Evolutionary conservation across 2,329 filamentous ascomycete species (phyloP).

Genomic region (Mariannaea sp.): DNA sequence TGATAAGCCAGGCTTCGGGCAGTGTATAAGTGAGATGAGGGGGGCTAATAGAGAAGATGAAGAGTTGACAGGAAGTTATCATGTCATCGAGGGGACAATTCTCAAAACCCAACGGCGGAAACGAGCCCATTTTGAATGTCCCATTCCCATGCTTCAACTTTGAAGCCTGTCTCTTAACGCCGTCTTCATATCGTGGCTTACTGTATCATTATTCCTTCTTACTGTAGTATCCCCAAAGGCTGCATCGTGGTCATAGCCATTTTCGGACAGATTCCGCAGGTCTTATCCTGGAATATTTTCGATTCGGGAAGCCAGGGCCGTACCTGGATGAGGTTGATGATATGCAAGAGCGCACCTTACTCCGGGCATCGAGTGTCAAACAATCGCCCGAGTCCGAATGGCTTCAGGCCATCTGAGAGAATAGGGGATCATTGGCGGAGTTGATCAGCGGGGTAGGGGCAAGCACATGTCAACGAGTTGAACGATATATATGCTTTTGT

Average conservation of each 20-base stretch:
- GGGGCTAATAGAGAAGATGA: conserved; percentile 2
- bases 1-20: background rate
- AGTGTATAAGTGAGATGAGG: conserved; percentile 5
- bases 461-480: conserved; percentile 25
- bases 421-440: conserved; percentile 26
- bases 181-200: background rate
- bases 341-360: conserved; percentile 1
- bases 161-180: background rate
- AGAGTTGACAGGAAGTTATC: conserved; percentile 6
- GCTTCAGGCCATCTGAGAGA: conserved; percentile 9
- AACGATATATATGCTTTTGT: background rate
- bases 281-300: conserved; percentile 15
- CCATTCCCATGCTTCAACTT: background rate
- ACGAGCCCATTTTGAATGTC: conserved; percentile 30
- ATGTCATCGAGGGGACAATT: too few species aligned
- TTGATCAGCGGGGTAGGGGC: conserved; percentile 12
- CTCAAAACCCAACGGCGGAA: conserved; percentile 15
- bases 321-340: conserved; percentile 12
- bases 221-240: background rate
- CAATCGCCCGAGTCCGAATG: conserved; percentile 22
- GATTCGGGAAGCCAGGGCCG: conserved; percentile 34
- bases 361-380: conserved; percentile 27
- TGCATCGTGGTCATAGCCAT: background rate
- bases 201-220: conserved; percentile 3
- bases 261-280: conserved; percentile 13